Percentiles rank a stretch among this genome's conserved stretches.
These are phyloP conservation scores for Claviceps sp. DNA, from an alignment of 2,329 filamentous ascomycete species.

Conservation along the genomic window DNA sequence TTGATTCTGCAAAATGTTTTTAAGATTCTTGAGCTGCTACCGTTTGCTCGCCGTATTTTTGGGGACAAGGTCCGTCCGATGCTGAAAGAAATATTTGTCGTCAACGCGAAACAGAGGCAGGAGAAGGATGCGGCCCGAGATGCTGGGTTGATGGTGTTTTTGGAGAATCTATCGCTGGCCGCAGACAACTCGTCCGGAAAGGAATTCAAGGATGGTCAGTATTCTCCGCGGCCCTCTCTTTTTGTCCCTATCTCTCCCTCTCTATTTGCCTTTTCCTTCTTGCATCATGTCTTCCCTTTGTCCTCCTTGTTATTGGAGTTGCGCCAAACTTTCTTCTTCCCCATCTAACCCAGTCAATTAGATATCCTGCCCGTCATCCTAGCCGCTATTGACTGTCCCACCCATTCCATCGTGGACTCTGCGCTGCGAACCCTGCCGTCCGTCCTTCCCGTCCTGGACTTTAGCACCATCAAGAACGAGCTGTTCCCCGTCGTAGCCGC, in stretches of 20 bases:
- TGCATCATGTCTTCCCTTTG: not conserved
- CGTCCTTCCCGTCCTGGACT: slow-evolving; percentile 82
- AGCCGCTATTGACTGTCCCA: slow-evolving; percentile 74
- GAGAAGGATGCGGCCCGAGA: slow-evolving; percentile 78
- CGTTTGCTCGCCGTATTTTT: slow-evolving; percentile 65
- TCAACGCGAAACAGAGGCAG: slow-evolving; percentile 39
- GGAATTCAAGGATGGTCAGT: slow-evolving; percentile 82
- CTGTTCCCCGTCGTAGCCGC: slow-evolving; percentile 82
- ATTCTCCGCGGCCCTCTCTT: not conserved
- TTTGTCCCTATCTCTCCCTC: not conserved
- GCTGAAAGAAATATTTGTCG: slow-evolving; percentile 70
- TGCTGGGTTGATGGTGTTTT: slow-evolving; percentile 77
- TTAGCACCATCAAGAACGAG: slow-evolving; percentile 93
- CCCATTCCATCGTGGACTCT: slow-evolving; percentile 78
- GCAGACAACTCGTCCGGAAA: slow-evolving; percentile 75
- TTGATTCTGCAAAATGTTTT: slow-evolving; percentile 86
- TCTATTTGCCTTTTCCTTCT: not conserved
- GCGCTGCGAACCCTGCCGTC: slow-evolving; percentile 65
- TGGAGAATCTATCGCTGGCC: slow-evolving; percentile 69
- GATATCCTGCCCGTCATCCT: slow-evolving; percentile 81
- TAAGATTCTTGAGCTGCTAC: slow-evolving; percentile 69
- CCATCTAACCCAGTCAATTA: slow-evolving; percentile 18
- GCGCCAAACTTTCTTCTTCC: too few relatives aligned
- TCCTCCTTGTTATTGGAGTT: not conserved
- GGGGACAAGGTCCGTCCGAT: slow-evolving; percentile 75